These are phyloP conservation scores for Tarenaya hassleriana DNA, from an alignment of 345 rosid genomes.

Conservation along the genomic window DNA sequence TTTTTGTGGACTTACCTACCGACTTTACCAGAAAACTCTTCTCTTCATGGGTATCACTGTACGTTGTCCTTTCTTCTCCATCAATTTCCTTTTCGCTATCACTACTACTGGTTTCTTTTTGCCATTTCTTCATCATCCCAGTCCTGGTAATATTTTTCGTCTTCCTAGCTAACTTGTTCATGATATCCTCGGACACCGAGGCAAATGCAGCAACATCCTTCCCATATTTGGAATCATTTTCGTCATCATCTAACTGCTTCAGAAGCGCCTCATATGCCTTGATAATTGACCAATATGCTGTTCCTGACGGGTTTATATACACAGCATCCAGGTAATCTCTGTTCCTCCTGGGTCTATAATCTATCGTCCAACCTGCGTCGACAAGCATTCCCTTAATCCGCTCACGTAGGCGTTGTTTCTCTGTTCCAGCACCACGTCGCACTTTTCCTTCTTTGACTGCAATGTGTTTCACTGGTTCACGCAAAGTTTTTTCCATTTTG, in stretches of 20 bases:
- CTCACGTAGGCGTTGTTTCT: slow-evolving; percentile 92
- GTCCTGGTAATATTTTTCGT: slow-evolving; percentile 54
- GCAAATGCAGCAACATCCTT: slow-evolving; percentile 48
- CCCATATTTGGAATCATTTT: slow-evolving; percentile 34
- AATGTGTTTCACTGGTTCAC: slow-evolving; percentile 29
- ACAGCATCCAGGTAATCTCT: slow-evolving; percentile 88
- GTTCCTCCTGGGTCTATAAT: slow-evolving; percentile 84
- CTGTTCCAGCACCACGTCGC: slow-evolving; percentile 85
- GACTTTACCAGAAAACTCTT: slow-evolving; percentile 61
- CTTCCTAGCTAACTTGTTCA: slow-evolving; percentile 62
- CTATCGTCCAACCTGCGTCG: slow-evolving; percentile 91
- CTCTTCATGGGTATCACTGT: slow-evolving; percentile 55
- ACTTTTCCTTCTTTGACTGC: slow-evolving; percentile 48
- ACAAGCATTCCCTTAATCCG: slow-evolving; percentile 75
- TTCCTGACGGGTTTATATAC: slow-evolving; percentile 80
- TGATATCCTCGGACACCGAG: slow-evolving; percentile 69
- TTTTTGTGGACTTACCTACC: slow-evolving; percentile 44
- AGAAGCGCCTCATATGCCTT: slow-evolving; percentile 90
- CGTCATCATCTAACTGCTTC: slow-evolving; percentile 56
- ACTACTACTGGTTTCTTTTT: slow-evolving; percentile 33
- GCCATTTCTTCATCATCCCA: slow-evolving; percentile 46
- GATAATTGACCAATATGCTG: slow-evolving; percentile 92
- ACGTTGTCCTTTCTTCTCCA: slow-evolving; percentile 41
- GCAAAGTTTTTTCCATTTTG: slow-evolving; percentile 36
- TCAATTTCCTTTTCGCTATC: slow-evolving; percentile 35